These are phyloP conservation scores for Micractinium sp. DNA, from an alignment of 139 green algal genomes.

Conservation along the genomic window DNA sequence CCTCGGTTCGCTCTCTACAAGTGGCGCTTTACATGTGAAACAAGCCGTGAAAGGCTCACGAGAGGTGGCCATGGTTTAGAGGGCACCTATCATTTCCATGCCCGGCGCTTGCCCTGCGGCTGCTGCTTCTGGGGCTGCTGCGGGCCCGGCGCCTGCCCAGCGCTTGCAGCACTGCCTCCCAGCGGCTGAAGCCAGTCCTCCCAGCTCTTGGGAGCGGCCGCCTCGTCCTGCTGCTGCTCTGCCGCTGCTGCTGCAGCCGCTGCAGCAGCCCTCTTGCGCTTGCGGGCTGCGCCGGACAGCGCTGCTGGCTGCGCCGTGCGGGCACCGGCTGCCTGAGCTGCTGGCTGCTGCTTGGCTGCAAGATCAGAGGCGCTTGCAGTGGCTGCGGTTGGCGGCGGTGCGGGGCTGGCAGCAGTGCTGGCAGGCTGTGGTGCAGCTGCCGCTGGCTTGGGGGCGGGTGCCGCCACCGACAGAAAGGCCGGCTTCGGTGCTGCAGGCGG, in stretches of 20 bases:
- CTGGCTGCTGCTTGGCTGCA: neutral
- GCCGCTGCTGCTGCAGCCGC: neutral
- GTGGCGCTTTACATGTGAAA: too few relatives aligned
- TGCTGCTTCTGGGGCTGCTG: neutral
- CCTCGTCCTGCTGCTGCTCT: neutral
- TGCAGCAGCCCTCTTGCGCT: constrained; percentile 1
- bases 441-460: neutral
- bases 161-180: neutral
- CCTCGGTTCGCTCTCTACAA: too few relatives aligned
- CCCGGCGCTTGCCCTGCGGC: neutral
- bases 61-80: too few relatives aligned
- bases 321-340: neutral
- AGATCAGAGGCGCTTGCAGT: neutral
- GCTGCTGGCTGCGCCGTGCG: neutral
- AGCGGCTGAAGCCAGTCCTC: constrained; percentile 39
- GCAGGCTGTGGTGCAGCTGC: neutral
- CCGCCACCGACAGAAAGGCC: neutral
- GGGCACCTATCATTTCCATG: neutral
- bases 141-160: too few relatives aligned
- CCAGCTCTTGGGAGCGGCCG: constrained; percentile 24
- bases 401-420: neutral
- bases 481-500: neutral
- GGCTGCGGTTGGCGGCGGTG: neutral
- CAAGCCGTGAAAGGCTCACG: too few relatives aligned
- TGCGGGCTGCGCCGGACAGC: neutral